These are phyloP conservation scores for Corylus avellana DNA, from an alignment of 306 rosid species.

Conservation along the genomic window DNA sequence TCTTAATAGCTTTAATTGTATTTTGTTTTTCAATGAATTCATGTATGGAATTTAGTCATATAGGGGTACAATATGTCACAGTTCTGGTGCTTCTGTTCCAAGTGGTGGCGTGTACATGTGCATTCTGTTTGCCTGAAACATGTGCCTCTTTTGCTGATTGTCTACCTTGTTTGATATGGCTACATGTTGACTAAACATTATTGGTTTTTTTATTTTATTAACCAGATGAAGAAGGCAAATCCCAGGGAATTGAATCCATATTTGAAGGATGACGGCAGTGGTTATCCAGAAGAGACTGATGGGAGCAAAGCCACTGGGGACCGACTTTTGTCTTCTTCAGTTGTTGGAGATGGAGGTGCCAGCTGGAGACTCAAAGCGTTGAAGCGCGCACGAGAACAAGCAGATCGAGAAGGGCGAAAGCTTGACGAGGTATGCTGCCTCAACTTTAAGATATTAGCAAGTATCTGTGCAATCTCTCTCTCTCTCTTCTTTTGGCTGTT, in stretches of 20 bases:
- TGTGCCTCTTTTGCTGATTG: slow-evolving; percentile 1
- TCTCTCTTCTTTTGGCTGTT: neutral
- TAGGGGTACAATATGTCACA: too few relatives aligned
- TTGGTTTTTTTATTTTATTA: neutral
- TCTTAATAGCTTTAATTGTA: too few relatives aligned
- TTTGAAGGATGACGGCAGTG: slow-evolving; percentile 71
- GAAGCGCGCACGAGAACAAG: slow-evolving; percentile 95
- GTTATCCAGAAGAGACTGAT: slow-evolving; percentile 74
- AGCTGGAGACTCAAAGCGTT: slow-evolving; percentile 97
- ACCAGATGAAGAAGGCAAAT: slow-evolving; percentile 50
- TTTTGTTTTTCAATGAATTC: neutral
- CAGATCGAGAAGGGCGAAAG: slow-evolving; percentile 71
- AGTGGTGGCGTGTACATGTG: neutral
- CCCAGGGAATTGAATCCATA: slow-evolving; percentile 90
- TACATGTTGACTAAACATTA: neutral
- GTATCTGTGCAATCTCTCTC: neutral
- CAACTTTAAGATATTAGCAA: slow-evolving; percentile 24
- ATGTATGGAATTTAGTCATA: neutral
- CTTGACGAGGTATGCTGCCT: slow-evolving; percentile 52
- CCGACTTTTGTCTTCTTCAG: slow-evolving; percentile 58
- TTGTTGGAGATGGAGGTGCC: slow-evolving; percentile 96
- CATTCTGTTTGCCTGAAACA: slow-evolving; percentile 12
- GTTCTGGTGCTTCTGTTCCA: too few relatives aligned
- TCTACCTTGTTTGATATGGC: neutral
- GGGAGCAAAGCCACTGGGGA: slow-evolving; percentile 42